Evolutionary conservation across 371 early-diverging fungal genomes (phyloP).

Genomic region (Mortierella sp.): DNA sequence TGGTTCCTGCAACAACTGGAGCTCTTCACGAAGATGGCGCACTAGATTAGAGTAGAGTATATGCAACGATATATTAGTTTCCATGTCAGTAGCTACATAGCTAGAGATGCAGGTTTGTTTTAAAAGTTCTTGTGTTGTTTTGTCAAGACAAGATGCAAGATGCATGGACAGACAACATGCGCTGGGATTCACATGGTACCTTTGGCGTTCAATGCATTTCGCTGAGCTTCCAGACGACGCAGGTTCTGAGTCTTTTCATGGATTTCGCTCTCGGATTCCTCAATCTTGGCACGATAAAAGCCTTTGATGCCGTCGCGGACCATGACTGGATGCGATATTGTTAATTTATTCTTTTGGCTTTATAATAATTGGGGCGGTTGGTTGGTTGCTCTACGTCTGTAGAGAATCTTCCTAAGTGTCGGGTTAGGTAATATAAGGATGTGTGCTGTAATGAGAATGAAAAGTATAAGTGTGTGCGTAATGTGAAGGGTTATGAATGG

Average conservation of each 20-base stretch:
- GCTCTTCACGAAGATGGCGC: slow-evolving; percentile 98
- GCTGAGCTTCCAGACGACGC: slow-evolving; percentile 98
- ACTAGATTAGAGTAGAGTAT: slow-evolving; percentile 68
- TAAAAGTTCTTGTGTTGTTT: neutral
- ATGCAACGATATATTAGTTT: neutral
- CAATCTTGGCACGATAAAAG: slow-evolving; percentile 86
- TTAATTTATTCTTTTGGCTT: neutral
- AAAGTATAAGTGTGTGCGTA: neutral
- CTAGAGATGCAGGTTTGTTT: no score
- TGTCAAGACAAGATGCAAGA: neutral
- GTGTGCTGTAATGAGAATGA: neutral
- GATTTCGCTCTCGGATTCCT: slow-evolving; percentile 90
- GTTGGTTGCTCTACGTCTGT: neutral
- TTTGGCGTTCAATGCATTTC: slow-evolving; percentile 97
- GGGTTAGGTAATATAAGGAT: no score
- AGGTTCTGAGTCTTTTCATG: slow-evolving; percentile 95
- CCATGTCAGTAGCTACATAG: neutral
- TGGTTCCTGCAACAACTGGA: slow-evolving; percentile 97
- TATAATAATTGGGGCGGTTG: neutral
- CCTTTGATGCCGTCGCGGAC: slow-evolving; percentile 73
- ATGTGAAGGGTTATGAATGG: neutral
- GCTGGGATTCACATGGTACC: slow-evolving; percentile 60
- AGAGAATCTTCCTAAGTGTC: neutral
- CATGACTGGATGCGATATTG: slow-evolving; percentile 43
- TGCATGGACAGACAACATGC: neutral